These are phyloP conservation scores for Sclerotinia nivalis DNA, from an alignment of 2,329 filamentous ascomycete species.

Conservation along the genomic window DNA sequence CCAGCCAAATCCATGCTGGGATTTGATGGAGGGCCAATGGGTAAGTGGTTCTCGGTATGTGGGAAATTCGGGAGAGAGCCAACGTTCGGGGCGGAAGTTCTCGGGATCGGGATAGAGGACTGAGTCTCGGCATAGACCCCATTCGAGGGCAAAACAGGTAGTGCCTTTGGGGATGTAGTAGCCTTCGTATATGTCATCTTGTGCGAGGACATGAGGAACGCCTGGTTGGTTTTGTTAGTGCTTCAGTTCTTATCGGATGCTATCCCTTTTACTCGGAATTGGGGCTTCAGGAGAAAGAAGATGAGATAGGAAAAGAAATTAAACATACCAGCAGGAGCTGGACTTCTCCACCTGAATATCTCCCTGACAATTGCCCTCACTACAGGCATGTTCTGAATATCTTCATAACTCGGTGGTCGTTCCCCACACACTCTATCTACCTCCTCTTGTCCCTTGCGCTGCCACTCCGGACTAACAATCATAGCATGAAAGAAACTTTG, in stretches of 20 bases:
- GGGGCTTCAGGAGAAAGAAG: background rate
- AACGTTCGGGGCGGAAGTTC: slow-evolving; percentile 45
- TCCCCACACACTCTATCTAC: slow-evolving; percentile 52
- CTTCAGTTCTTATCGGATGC: background rate
- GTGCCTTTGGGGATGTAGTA: slow-evolving; percentile 30
- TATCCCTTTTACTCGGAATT: slow-evolving; percentile 40
- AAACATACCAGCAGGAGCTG: slow-evolving; percentile 40
- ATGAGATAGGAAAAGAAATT: slow-evolving; percentile 26
- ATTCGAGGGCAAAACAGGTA: slow-evolving; percentile 43
- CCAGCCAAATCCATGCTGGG: slow-evolving; percentile 53
- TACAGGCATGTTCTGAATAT: slow-evolving; percentile 48
- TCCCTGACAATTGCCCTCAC: slow-evolving; percentile 52
- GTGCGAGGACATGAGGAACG: slow-evolving; percentile 54
- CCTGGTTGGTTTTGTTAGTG: slow-evolving; percentile 45
- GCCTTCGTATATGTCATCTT: slow-evolving; percentile 55
- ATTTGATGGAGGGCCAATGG: slow-evolving; percentile 40
- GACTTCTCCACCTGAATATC: slow-evolving; percentile 25
- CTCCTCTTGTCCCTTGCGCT: slow-evolving; percentile 43
- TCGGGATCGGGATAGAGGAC: slow-evolving; percentile 45
- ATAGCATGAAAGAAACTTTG: slow-evolving; percentile 37
- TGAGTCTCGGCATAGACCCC: slow-evolving; percentile 39
- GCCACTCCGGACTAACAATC: slow-evolving; percentile 28
- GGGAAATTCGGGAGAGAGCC: slow-evolving; percentile 28
- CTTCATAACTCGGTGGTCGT: slow-evolving; percentile 50
- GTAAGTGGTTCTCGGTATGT: slow-evolving; percentile 48